Evolutionary conservation across 257 asterid species (phyloP).

Genomic region (Coffea canephora): DNA sequence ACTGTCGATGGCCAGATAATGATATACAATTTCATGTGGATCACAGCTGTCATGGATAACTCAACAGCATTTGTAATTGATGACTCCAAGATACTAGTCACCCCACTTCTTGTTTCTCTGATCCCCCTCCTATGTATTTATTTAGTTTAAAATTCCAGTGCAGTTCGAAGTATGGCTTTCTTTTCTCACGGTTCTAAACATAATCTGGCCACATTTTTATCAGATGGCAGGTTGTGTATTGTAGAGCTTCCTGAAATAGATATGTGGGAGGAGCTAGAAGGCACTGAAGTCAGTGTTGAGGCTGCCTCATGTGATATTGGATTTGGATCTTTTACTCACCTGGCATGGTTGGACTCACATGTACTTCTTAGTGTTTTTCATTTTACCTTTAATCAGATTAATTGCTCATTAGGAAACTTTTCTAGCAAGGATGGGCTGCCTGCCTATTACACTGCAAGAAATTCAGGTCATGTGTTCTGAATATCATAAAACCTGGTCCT

Average conservation of each 20-base stretch:
- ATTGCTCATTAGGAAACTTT: slow-evolving; percentile 20
- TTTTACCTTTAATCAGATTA: slow-evolving; percentile 23
- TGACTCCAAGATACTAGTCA: slow-evolving; percentile 63
- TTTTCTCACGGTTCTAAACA: slow-evolving; percentile 42
- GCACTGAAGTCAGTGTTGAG: slow-evolving; percentile 55
- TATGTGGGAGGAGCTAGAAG: slow-evolving; percentile 93
- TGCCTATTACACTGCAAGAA: slow-evolving; percentile 63
- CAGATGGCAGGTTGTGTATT: slow-evolving; percentile 82
- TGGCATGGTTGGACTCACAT: slow-evolving; percentile 73
- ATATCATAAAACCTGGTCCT: slow-evolving; percentile 59
- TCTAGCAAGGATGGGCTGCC: slow-evolving; percentile 33
- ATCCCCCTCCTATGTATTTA: slow-evolving; percentile 93
- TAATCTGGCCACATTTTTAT: slow-evolving; percentile 65
- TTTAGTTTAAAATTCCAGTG: slow-evolving; percentile 57
- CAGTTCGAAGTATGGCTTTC: slow-evolving; percentile 55
- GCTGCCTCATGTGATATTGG: slow-evolving; percentile 41
- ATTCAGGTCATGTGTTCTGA: slow-evolving; percentile 68
- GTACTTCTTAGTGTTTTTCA: slow-evolving; percentile 59
- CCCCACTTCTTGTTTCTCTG: slow-evolving; percentile 74
- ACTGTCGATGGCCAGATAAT: slow-evolving; percentile 63
- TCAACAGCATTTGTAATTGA: slow-evolving; percentile 87
- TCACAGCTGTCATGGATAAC: slow-evolving; percentile 71
- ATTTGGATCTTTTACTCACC: slow-evolving; percentile 48
- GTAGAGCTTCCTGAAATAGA: slow-evolving; percentile 77
- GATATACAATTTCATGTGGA: slow-evolving; percentile 70